Percentiles rank a stretch among this genome's conserved stretches.
These are phyloP conservation scores for Monilinia laxa DNA, from an alignment of 2,329 filamentous ascomycete species.

Conservation along the genomic window DNA sequence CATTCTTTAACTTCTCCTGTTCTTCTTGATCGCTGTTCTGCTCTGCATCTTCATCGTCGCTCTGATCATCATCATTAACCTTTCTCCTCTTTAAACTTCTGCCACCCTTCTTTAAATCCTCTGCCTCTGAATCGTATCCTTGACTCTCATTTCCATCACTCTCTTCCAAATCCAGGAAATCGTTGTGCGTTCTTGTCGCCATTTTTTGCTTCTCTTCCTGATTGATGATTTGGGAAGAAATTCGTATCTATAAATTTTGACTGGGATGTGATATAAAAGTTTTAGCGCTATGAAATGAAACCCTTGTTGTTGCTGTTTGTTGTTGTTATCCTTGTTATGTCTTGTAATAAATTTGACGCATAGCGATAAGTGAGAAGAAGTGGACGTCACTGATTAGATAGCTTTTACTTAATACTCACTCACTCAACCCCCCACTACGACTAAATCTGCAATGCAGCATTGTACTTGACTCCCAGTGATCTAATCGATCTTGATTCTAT, in stretches of 20 bases:
- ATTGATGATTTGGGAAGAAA: conserved; percentile 17
- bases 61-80: conserved; percentile 46
- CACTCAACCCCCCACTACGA: conserved; percentile 14
- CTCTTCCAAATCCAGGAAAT: conserved; percentile 63
- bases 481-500: not conserved
- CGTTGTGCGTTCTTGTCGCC: conserved; percentile 68
- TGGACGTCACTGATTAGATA: conserved; percentile 11
- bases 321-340: no score
- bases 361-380: not conserved
- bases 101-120: conserved; percentile 66
- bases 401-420: not conserved
- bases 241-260: conserved; percentile 7
- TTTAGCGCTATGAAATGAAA: conserved; percentile 6
- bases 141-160: conserved; percentile 56
- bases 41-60: conserved; percentile 42
- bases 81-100: conserved; percentile 62
- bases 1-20: conserved; percentile 40
- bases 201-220: conserved; percentile 45
- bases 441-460: not conserved
- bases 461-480: not conserved
- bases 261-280: conserved; percentile 6
- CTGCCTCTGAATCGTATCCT: conserved; percentile 64
- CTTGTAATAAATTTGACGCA: not conserved
- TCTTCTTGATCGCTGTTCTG: conserved; percentile 37
- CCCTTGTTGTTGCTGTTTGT: no score